Evolutionary conservation across 2,329 filamentous ascomycete genomes (phyloP), one percentile per base, ranked within the genome.

Genomic region (Claviceps monticola): DNA sequence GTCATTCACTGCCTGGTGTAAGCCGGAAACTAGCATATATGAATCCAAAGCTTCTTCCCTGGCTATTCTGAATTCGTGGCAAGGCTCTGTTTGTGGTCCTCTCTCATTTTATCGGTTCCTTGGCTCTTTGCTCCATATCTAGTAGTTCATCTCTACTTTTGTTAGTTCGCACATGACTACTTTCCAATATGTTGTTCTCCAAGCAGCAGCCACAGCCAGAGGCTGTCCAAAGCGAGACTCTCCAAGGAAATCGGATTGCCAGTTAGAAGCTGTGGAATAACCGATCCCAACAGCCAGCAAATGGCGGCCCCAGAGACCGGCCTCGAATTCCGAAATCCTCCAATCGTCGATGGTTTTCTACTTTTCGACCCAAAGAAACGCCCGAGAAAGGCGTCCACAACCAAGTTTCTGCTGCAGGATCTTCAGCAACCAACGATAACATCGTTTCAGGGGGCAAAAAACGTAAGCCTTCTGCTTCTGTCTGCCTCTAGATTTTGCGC

Each of bases 211-310:
- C 53, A 29, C 53, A 51, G 47, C 26, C 54, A 46, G 49, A 53
- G n/a, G 42, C 55, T 6, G 11, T 26, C 50, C 51, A 51, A 49
- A 21, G 38, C 39, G 53, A 52, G 19, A 39, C 53, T 37, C 42
- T 50, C 13, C 48, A 51, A 16, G 43, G 26, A 38, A 48, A 45
- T 54, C 54, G 51, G 48, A 51, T 53, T 51, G 57, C 36, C 56
- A 62, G 60, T 58, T 62, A 60, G 60, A 54, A 54, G 56, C 59
- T 62, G 56, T 62, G 60, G 60, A 60, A 57, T 50, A 56, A 55
- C 52, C 57, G 55, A 49, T 52, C 54, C 39, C 57, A 55, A 45
- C 53, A 43, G 26, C 48, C 42, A 46, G 54, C 48, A 36, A 51
- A 38, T 43, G 46, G 42, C 38, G 29, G 19, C 36, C 42, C 17